Evolutionary conservation across 1,284 basidiomycete species (phyloP), one percentile per base, ranked within the genome.

Genomic region (Anthracocystis panici-leucophaei): DNA sequence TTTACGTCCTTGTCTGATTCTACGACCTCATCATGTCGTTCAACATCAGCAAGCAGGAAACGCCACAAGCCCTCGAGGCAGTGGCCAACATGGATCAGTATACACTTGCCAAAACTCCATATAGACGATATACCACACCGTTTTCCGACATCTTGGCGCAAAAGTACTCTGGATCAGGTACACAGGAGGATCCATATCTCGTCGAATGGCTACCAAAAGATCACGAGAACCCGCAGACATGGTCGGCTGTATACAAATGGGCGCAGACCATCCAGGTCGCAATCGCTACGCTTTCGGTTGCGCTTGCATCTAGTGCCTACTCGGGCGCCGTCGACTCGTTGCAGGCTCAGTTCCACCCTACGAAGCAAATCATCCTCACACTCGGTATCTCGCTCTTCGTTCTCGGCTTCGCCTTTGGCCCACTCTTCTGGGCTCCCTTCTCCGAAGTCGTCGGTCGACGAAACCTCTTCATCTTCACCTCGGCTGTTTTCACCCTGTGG

Each of bases 311-410:
- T 5, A 73, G 67, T 31, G 79, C 79, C 50, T 81, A 79, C 55
- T 70, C 70, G 18, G 82, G 82, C 7, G 82, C 79, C 9, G 55
- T 77, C 33, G 50, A 62, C 8, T 77, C 72, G 40, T 53, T 84
- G 27, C 33, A 35, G 6, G 55, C 35, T 2, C 62, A 77, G 40
- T 81, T 83, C 51, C 68, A 71, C 14, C 77, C 63, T 16, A 29
- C 53, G 2, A 62, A 66, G 29, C 55, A 75, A 55, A 59, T 76
- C 63, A 64, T 81, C 52, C 12, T 81, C 48, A 70, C 74, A 6
- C 59, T 81, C 41, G 78, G 71, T 31, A 87, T 89, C 57, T 90
- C 89, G 74, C 89, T 93, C 33, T 94, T 92, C 83, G 85, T 94
- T 38, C 82, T 93, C 0, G 92, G 92, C 55, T 86, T 85, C 67